A percentile compares a stretch with the other conserved stretches of the same genome.
Conservation (phyloP, 192 early-diverging fungal species). For the Podila minutissima region DNA sequence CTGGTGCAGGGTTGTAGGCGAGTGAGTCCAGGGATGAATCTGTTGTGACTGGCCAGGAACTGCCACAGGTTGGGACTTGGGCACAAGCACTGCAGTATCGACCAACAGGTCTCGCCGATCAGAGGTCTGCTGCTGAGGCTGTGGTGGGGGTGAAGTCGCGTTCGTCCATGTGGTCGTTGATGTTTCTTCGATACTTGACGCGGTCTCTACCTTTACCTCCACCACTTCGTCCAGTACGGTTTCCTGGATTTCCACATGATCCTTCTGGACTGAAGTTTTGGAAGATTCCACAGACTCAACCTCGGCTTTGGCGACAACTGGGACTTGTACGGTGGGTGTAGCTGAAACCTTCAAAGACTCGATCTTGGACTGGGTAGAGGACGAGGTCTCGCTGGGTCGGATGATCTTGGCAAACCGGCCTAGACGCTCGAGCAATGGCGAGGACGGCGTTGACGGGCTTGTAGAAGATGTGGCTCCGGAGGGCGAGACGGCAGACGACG, state of each 20-base stretch:
- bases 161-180: conserved; percentile 3
- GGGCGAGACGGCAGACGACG: conserved; percentile 10
- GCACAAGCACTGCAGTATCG: background rate
- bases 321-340: background rate
- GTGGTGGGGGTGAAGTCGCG: background rate
- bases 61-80: background rate
- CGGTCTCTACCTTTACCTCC: no score
- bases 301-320: background rate
- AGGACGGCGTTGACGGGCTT: background rate
- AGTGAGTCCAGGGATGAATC: conserved; percentile 8
- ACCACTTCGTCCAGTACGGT: no score
- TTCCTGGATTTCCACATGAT: no score
- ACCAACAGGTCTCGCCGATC: background rate
- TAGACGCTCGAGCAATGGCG: conserved; percentile 18
- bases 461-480: background rate
- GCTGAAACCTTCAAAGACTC: conserved; percentile 1
- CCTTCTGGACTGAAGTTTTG: no score
- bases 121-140: background rate
- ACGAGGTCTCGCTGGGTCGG: conserved; percentile 18
- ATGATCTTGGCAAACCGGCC: conserved; percentile 40
- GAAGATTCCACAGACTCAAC: no score
- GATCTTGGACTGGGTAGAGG: conserved; percentile 26
- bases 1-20: conserved; percentile 29
- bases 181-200: background rate
- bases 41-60: background rate